Evolutionary conservation across 2,329 filamentous ascomycete genomes (phyloP), one percentile per base, ranked within the genome.

Genomic region (Tolypocladium endophyticum): DNA sequence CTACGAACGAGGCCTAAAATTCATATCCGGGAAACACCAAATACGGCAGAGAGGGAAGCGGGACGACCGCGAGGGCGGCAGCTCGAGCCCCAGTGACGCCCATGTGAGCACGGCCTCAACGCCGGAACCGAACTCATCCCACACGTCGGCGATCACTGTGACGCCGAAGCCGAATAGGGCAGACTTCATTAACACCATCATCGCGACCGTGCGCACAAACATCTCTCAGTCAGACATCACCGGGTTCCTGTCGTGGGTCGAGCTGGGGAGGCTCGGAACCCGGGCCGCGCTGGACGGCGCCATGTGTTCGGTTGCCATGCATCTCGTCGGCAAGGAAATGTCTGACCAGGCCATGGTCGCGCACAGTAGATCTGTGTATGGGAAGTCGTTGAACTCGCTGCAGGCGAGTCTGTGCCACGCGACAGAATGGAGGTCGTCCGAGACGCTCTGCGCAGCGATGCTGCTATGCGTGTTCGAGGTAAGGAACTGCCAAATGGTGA

Each of bases 391-490:
- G 45, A 62, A 56, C 12, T 68, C 68, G 33, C 66, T 77, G 54
- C 75, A 76, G 59, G 59, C 58, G 28, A 69, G 72, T 9, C 64
- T 77, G 52, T 66, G 69, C 58, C 75, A 77, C 61, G 67, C 70
- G 1, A 63, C 63, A 20, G 70, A 73, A 61, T 77, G 75, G 75
- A 72, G 67, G 61, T 65, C 71, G 18, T 67, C 73, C 1, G 75
- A 77, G 64, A 77, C 75, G n/a, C 64, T 76, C 33, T 76, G 73
- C 58, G 66, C 78, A 2, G 70, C 73, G 53, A 75, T 77, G 64
- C 62, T 77, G 45, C 64, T 77, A 47, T 74, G 74, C 58, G 64
- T 74, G 20, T 76, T 71, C 39, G 75, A 76, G 70, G 72, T 76
- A 36, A 23, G 50, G 30, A 6, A 4, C 30, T 4, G 4, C 1